Conservation (phyloP, 148 eudicot species). For the Vaccinium vitisidaea region DNA sequence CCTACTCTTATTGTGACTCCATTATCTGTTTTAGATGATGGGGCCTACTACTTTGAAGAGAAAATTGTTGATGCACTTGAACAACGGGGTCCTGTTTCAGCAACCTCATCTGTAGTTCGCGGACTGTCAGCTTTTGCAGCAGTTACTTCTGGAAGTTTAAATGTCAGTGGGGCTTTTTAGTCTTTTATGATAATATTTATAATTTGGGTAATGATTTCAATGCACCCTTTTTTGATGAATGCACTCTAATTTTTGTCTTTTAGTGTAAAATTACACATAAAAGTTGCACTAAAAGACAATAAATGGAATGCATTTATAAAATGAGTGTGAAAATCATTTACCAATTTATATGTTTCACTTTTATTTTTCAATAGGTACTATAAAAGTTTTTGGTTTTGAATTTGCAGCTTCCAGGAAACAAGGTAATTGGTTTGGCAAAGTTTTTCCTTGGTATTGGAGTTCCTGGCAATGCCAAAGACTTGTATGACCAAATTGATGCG, state of each 20-base stretch:
- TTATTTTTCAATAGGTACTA: slow-evolving; percentile 10
- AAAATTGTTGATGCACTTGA: slow-evolving; percentile 63
- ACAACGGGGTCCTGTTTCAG: slow-evolving; percentile 74
- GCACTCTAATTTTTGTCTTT: too few species aligned
- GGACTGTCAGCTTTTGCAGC: slow-evolving; percentile 79
- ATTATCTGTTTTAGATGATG: slow-evolving; percentile 62
- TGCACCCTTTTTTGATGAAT: too few species aligned
- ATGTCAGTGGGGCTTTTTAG: slow-evolving; percentile 41
- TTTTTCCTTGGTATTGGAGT: slow-evolving; percentile 80
- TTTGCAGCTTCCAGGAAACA: slow-evolving; percentile 80
- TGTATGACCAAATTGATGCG: slow-evolving; percentile 81
- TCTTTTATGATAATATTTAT: not conserved
- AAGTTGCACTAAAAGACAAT: too few species aligned
- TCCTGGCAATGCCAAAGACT: slow-evolving; percentile 76
- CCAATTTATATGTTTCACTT: not conserved
- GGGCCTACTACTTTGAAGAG: slow-evolving; percentile 86
- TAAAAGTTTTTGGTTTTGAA: slow-evolving; percentile 14
- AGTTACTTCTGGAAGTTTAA: slow-evolving; percentile 61
- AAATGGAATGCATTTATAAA: too few species aligned
- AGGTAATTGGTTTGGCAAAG: slow-evolving; percentile 84
- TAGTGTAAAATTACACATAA: too few species aligned
- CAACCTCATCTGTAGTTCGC: slow-evolving; percentile 73
- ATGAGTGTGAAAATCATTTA: too few species aligned
- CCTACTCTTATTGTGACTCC: not conserved
- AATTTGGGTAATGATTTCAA: too few species aligned